These are phyloP conservation scores for Tarenaya hassleriana DNA, from an alignment of 345 rosid species.

Conservation along the genomic window DNA sequence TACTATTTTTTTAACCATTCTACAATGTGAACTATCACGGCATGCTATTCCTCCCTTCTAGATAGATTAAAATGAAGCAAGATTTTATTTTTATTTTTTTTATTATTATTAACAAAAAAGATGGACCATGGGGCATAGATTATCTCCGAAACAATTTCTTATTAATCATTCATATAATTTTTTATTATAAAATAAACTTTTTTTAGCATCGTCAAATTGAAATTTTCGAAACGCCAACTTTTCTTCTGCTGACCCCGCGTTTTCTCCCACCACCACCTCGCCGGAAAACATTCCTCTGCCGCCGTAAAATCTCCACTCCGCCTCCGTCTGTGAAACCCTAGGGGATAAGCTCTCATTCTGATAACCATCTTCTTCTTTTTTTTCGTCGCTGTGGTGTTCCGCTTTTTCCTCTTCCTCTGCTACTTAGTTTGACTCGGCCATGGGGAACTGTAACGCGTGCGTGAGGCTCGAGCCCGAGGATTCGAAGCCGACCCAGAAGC, in stretches of 20 bases:
- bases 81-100: neutral
- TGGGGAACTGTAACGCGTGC: constrained; percentile 96
- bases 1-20: too few species aligned
- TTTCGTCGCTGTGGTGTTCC: too few species aligned
- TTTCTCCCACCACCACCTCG: constrained; percentile 31
- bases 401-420: neutral
- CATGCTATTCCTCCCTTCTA: too few species aligned
- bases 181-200: neutral
- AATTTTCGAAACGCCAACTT: constrained; percentile 36
- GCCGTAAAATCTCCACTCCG: constrained; percentile 13
- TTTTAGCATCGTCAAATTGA: neutral
- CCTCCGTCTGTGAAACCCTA: neutral
- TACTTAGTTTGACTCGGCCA: constrained; percentile 21
- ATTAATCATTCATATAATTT: neutral
- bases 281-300: neutral
- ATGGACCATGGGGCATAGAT: neutral
- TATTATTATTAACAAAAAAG: too few species aligned
- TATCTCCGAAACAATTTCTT: too few species aligned
- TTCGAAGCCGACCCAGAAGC: constrained; percentile 26
- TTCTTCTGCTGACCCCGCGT: constrained; percentile 61
- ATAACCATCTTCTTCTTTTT: neutral
- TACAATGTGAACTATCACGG: too few species aligned
- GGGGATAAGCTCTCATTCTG: neutral
- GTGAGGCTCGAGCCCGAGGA: constrained; percentile 47
- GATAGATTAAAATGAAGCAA: too few species aligned